Percentiles rank a stretch among this genome's conserved stretches.
phyloP scores from a whole-genome alignment of 768 basidiomycete genomes.

The Xanthoconium stramineum region DNA sequence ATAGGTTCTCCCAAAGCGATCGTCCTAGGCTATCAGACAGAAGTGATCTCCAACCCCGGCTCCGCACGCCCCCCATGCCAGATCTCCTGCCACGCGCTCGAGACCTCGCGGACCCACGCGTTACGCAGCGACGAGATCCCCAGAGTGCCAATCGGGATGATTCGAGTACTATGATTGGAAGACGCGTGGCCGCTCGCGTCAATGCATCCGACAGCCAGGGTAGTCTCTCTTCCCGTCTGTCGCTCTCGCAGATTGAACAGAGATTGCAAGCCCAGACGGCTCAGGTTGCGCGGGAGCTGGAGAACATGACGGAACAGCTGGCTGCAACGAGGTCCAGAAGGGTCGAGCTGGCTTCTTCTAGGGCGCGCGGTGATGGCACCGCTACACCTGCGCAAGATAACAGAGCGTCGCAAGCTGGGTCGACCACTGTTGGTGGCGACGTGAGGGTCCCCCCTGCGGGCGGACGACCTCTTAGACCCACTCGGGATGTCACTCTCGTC shows the following conservation, averaged over 20 bases:
- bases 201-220: conserved; percentile 18
- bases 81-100: conserved; percentile 23
- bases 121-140: conserved; percentile 18
- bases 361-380: conserved; percentile 6
- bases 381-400: background rate
- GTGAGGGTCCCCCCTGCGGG: conserved; percentile 5
- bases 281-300: conserved; percentile 33
- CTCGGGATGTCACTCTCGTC: conserved; percentile 16
- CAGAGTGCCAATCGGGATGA: conserved; percentile 25
- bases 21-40: conserved; percentile 9
- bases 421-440: background rate
- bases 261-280: conserved; percentile 27
- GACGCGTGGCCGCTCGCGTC: conserved; percentile 33
- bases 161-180: conserved; percentile 33
- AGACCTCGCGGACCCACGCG: conserved; percentile 14
- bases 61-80: conserved; percentile 31
- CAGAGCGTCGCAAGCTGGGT: background rate
- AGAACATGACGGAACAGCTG: conserved; percentile 30
- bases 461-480: conserved; percentile 14
- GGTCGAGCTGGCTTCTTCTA: conserved; percentile 16
- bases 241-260: conserved; percentile 28
- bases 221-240: conserved; percentile 17
- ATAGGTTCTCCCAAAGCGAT: conserved; percentile 19
- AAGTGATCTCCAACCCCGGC: conserved; percentile 16
- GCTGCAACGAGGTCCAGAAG: conserved; percentile 23